These are phyloP conservation scores for Sporodiniella umbellata DNA, from an alignment of 371 early-diverging fungal species.

Conservation along the genomic window DNA sequence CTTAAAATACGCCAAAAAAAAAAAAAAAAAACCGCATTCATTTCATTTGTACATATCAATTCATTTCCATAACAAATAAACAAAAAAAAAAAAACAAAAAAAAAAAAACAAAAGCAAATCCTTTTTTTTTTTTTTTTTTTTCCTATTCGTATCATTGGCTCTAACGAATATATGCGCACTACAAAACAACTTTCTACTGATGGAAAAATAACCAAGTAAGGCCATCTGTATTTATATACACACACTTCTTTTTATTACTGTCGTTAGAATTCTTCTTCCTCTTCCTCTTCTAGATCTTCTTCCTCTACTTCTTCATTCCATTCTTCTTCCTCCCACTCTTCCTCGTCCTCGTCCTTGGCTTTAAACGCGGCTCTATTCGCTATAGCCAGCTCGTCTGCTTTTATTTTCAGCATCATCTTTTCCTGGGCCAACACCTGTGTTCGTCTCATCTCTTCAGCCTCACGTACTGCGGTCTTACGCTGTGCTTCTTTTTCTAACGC, in stretches of 20 bases:
- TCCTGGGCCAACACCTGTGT: background rate
- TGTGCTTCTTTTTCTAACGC: background rate
- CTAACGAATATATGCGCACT: too few species aligned
- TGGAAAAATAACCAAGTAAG: too few species aligned
- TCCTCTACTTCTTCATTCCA: background rate
- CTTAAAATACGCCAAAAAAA: too few species aligned
- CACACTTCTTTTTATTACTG: background rate
- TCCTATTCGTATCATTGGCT: too few species aligned
- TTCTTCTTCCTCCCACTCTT: background rate
- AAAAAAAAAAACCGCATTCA: too few species aligned
- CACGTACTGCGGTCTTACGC: background rate
- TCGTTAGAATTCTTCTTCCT: background rate
- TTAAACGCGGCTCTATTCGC: background rate
- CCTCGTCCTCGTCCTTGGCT: background rate
- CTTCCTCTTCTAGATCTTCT: background rate
- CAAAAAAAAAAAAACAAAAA: too few species aligned
- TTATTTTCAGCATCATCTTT: background rate
- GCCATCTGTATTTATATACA: too few species aligned
- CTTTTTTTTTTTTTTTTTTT: too few species aligned
- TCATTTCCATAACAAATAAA: too few species aligned
- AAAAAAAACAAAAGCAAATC: too few species aligned
- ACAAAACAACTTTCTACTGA: too few species aligned
- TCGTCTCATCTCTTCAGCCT: background rate
- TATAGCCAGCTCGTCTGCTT: background rate
- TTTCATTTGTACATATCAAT: too few species aligned